phyloP scores from a whole-genome alignment of 164 flowering plant species.

The Annona squamosa region DNA sequence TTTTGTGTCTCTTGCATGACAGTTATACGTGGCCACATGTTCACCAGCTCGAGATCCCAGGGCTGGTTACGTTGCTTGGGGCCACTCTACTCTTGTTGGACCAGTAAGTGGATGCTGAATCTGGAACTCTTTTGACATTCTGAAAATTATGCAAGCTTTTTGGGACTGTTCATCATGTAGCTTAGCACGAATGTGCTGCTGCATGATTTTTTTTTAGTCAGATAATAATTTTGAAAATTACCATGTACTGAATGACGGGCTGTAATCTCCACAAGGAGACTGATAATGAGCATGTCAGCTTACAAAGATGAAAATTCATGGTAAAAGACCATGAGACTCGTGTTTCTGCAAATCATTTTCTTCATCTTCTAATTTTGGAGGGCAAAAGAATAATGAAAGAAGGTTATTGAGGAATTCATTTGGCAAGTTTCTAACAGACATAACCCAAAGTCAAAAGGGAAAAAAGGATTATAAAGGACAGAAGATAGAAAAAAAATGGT shows the following conservation, averaged over 20 bases:
- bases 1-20: constrained; percentile 11
- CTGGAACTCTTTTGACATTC: not conserved
- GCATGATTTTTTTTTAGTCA: not conserved
- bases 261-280: too few relatives aligned
- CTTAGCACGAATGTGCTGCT: not conserved
- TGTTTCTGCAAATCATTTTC: too few relatives aligned
- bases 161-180: not conserved
- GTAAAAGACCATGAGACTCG: too few relatives aligned
- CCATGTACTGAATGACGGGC: not conserved
- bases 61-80: constrained; percentile 90
- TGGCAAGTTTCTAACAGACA: too few relatives aligned
- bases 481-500: too few relatives aligned
- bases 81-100: constrained; percentile 93
- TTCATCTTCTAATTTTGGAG: too few relatives aligned
- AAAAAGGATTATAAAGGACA: too few relatives aligned
- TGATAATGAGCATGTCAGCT: too few relatives aligned
- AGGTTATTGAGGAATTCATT: too few relatives aligned
- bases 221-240: not conserved
- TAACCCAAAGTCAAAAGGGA: too few relatives aligned
- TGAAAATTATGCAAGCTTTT: not conserved
- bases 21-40: constrained; percentile 94
- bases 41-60: constrained; percentile 89
- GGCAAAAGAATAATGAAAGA: too few relatives aligned
- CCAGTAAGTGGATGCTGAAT: constrained; percentile 54
- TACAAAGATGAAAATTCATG: too few relatives aligned